A percentile compares a stretch with the other conserved stretches of the same genome.
Evolutionary conservation across 352 stramenopile genomes (phyloP).

Genomic region (Phytophthora cryptogea): DNA sequence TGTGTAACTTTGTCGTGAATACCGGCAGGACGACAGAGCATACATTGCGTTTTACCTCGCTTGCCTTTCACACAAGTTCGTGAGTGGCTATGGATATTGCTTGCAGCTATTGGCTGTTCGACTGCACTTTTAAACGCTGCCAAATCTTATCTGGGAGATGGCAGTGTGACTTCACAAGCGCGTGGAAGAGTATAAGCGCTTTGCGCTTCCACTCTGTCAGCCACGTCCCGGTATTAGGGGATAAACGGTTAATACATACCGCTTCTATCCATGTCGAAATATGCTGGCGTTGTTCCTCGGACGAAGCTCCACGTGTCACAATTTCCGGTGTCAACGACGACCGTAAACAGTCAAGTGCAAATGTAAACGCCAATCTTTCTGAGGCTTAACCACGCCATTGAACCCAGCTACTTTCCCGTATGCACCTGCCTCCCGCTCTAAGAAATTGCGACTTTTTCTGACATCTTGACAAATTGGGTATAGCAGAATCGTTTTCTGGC

Average conservation of each 20-base stretch:
- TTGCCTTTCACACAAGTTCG: slow-evolving; percentile 9
- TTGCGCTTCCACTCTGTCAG: no score
- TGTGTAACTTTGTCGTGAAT: background rate
- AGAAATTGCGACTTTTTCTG: background rate
- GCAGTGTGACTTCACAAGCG: no score
- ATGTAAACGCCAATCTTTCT: slow-evolving; percentile 8
- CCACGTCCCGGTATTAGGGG: no score
- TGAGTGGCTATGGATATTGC: slow-evolving; percentile 5
- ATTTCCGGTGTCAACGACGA: slow-evolving; percentile 9
- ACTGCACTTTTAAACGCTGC: no score
- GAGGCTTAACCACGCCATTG: slow-evolving; percentile 2
- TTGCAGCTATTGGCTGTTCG: background rate
- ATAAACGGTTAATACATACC: slow-evolving; percentile 1
- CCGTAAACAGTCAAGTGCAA: slow-evolving; percentile 8
- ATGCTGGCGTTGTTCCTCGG: background rate
- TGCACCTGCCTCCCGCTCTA: background rate
- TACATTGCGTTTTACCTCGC: slow-evolving; percentile 3
- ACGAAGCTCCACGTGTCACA: background rate
- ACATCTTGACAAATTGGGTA: background rate
- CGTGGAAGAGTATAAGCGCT: no score
- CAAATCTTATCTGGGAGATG: no score
- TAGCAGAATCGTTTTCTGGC: slow-evolving; percentile 4
- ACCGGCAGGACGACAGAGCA: background rate
- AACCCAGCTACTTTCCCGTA: slow-evolving; percentile 6
- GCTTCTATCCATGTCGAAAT: slow-evolving; percentile 1